Evolutionary conservation across 2,329 filamentous ascomycete species (phyloP).

Genomic region (Talaromyces atroroseus): DNA sequence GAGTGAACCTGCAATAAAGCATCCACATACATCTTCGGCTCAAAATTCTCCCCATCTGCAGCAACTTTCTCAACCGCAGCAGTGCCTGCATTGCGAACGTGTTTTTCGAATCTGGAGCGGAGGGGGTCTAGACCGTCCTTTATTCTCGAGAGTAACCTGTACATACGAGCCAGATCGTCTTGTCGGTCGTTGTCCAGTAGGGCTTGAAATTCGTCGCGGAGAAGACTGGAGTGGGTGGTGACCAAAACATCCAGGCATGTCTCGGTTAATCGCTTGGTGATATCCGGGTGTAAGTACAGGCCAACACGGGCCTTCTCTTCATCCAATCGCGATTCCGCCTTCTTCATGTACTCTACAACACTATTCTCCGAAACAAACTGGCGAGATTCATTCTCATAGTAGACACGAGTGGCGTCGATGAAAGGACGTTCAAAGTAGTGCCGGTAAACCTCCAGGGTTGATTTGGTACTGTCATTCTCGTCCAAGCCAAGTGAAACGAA

Average conservation of each 20-base stretch:
- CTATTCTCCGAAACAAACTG: slow-evolving; percentile 95
- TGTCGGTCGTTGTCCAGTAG: slow-evolving; percentile 90
- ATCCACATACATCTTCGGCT: slow-evolving; percentile 95
- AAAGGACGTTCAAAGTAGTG: slow-evolving; percentile 91
- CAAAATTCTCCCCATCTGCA: slow-evolving; percentile 78
- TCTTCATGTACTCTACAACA: slow-evolving; percentile 99
- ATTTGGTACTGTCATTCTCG: slow-evolving; percentile 86
- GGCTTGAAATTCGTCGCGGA: slow-evolving; percentile 92
- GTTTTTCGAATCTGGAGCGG: slow-evolving; percentile 78
- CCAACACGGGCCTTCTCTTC: slow-evolving; percentile 93
- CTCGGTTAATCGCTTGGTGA: slow-evolving; percentile 75
- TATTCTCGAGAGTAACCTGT: slow-evolving; percentile 81
- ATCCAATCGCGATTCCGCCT: slow-evolving; percentile 80
- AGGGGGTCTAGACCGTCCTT: slow-evolving; percentile 87
- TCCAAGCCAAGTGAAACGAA: slow-evolving; percentile 94
- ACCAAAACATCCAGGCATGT: slow-evolving; percentile 86
- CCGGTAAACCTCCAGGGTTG: slow-evolving; percentile 90
- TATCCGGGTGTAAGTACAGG: slow-evolving; percentile 87
- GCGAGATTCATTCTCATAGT: slow-evolving; percentile 88
- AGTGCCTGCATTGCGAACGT: slow-evolving; percentile 84
- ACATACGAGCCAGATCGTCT: slow-evolving; percentile 95
- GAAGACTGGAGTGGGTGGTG: slow-evolving; percentile 74
- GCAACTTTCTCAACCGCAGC: slow-evolving; percentile 87
- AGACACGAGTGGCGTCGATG: slow-evolving; percentile 72
- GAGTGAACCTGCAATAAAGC: slow-evolving; percentile 90